Evolutionary conservation across 345 rosid genomes (phyloP), one percentile per base, ranked within the genome.

Genomic region (Heritiera fomes): DNA sequence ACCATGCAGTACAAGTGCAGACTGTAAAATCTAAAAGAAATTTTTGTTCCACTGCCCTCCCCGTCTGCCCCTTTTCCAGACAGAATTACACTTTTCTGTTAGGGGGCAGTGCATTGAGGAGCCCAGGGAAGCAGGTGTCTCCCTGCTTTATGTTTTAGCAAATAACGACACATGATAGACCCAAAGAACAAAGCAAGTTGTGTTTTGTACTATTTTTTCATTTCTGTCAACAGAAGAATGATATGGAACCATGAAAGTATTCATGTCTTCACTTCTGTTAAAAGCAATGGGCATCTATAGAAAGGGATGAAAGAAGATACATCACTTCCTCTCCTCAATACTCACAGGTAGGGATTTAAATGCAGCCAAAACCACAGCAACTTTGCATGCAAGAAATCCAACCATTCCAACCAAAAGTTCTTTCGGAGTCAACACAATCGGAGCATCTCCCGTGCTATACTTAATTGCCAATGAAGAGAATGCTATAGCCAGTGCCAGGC

Each of bases 341-440:
- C 67, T 81, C 68, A 77, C 64, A 14, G 83, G 63, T 62, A 89
- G 23, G 11, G 98, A 92, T 82, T 87, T 95, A 43, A 95, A 87
- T 38, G 98, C 92, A 18, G 99, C 96, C 80, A 92, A 77, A 78
- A 95, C 80, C 47, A 91, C 99, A 0, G 98, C 95, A 2, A 87
- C 93, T 88, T 93, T 95, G 82, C 98, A 92, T 14, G 84, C 89
- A 59, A 95, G 88, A 84, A 95, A 95, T 56, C 97, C 99, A 66
- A 86, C 66, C 93, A 88, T 89, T 43, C 99, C 99, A 3, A 82
- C 77, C 76, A 90, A n/a, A n/a, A 95, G 85, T 68, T 95, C 94
- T 81, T 69, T 89, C 0, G 98, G 88, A 46, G 91, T 85, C 52
- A 93, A 79, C 43, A 46, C 76, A 69, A 34, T 53, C 1, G 84